Conservation (phyloP, 306 rosid species). For the Delonix regia region DNA sequence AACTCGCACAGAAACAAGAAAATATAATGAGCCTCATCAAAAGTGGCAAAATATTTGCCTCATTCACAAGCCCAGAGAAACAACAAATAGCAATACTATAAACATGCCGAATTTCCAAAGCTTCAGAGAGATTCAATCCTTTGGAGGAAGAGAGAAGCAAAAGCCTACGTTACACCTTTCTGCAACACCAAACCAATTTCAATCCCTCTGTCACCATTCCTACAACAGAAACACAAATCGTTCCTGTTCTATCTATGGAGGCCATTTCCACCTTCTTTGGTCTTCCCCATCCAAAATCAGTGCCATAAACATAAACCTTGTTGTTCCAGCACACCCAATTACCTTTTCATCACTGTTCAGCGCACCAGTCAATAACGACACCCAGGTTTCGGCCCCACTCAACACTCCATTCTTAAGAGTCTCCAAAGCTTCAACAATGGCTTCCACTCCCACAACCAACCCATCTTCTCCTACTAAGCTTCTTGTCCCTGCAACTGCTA, state of each 20-base stretch:
- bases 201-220: constrained; percentile 42
- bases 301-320: constrained; percentile 49
- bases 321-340: constrained; percentile 50
- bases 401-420: constrained; percentile 44
- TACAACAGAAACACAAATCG: constrained; percentile 44
- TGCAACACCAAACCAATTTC: constrained; percentile 46
- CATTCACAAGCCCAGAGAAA: no score
- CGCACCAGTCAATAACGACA: constrained; percentile 7
- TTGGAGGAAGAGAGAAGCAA: constrained; percentile 40
- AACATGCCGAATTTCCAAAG: no score
- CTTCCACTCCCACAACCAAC: constrained; percentile 29
- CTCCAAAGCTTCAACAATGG: constrained; percentile 30
- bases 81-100: no score
- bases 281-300: constrained; percentile 63
- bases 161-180: constrained; percentile 27
- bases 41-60: no score
- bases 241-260: constrained; percentile 40
- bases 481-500: constrained; percentile 8
- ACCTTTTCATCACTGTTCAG: not conserved
- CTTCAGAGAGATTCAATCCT: constrained; percentile 17
- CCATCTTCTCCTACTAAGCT: constrained; percentile 36
- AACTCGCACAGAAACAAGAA: no score
- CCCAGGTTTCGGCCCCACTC: constrained; percentile 38
- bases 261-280: constrained; percentile 62
- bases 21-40: no score